These are phyloP conservation scores for Puccinia coronata DNA, from an alignment of 1,284 basidiomycete genomes.

Conservation along the genomic window DNA sequence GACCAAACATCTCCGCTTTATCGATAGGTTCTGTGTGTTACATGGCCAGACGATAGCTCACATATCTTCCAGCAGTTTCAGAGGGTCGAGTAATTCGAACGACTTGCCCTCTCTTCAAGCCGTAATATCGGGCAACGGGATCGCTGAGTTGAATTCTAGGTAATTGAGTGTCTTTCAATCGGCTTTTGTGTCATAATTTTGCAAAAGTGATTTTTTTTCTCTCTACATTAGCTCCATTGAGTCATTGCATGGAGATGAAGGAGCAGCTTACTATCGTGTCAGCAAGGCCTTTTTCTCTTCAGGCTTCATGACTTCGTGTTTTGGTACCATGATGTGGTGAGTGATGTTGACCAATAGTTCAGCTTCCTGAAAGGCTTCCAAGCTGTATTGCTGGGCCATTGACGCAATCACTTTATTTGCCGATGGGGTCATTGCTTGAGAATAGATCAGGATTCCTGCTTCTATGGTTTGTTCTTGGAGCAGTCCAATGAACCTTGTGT, in stretches of 20 bases:
- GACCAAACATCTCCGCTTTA: too few species aligned
- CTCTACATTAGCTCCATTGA: constrained; percentile 31
- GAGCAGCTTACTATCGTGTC: constrained; percentile 79
- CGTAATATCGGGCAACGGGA: constrained; percentile 97
- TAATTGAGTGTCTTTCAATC: constrained; percentile 95
- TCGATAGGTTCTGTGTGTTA: too few species aligned
- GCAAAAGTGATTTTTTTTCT: too few species aligned
- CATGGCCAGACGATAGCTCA: constrained; percentile 74
- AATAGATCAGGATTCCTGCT: constrained; percentile 91
- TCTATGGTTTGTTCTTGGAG: constrained; percentile 86
- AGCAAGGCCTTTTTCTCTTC: constrained; percentile 86
- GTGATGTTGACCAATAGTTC: constrained; percentile 98
- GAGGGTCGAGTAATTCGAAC: constrained; percentile 97
- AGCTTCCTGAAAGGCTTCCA: constrained; percentile 96
- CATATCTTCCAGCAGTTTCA: constrained; percentile 94
- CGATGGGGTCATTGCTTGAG: constrained; percentile 92
- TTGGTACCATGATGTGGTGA: constrained; percentile 85
- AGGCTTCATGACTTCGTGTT: constrained; percentile 80
- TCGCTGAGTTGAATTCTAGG: constrained; percentile 94
- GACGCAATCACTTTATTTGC: constrained; percentile 90
- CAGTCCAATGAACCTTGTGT: constrained; percentile 73
- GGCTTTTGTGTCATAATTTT: constrained; percentile 65
- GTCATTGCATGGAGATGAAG: constrained; percentile 13
- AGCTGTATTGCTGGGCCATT: constrained; percentile 78
- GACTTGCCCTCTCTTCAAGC: constrained; percentile 88